Conservation (phyloP, 1,139 yeast genomes). For the Magnusiomyces clavatus region DNA sequence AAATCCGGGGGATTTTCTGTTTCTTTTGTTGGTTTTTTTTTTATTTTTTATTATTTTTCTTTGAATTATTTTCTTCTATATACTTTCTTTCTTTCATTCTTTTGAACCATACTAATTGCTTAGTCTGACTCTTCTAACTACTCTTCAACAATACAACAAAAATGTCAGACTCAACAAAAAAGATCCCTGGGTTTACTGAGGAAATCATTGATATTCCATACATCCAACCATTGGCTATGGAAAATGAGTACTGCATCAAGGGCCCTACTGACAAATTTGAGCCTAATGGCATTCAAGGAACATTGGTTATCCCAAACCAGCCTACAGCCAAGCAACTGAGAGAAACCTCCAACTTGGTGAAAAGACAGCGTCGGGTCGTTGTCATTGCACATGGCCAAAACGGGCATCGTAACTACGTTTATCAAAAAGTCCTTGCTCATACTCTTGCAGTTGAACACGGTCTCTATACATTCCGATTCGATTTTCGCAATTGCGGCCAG, state of each 20-base stretch:
- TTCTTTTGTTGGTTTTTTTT: too few relatives aligned
- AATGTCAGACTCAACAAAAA: too few relatives aligned
- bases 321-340: constrained; percentile 2
- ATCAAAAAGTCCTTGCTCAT: constrained; percentile 58
- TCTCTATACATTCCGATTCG: constrained; percentile 60
- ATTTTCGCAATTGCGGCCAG: constrained; percentile 79
- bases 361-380: constrained; percentile 31
- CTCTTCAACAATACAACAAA: too few relatives aligned
- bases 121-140: too few relatives aligned
- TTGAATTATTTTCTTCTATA: too few relatives aligned
- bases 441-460: constrained; percentile 53
- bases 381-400: constrained; percentile 68
- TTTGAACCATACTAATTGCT: too few relatives aligned
- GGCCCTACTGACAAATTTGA: neutral
- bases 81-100: too few relatives aligned
- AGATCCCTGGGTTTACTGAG: constrained; percentile 6
- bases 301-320: constrained; percentile 9
- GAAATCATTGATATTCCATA: constrained; percentile 10
- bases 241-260: constrained; percentile 1
- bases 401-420: constrained; percentile 77
- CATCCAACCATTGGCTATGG: constrained; percentile 10
- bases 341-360: neutral
- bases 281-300: constrained; percentile 11
- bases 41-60: too few relatives aligned
- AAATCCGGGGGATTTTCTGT: too few relatives aligned